These are phyloP conservation scores for Colletotrichum chrysophilum DNA, from an alignment of 2,329 filamentous ascomycete genomes.

Conservation along the genomic window DNA sequence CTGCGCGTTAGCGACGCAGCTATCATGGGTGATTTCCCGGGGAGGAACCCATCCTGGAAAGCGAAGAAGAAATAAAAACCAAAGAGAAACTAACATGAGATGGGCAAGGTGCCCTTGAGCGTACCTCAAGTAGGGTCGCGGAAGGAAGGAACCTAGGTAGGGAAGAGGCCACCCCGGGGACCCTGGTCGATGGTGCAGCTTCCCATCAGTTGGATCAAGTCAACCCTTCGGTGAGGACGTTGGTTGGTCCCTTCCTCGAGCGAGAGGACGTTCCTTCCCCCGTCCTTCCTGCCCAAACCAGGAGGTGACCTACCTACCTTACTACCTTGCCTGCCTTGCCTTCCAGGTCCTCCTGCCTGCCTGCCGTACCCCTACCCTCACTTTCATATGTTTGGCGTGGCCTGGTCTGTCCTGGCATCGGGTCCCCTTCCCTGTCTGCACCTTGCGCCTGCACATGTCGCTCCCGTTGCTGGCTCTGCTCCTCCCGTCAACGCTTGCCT, in stretches of 20 bases:
- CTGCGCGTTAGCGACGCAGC: constrained; percentile 6
- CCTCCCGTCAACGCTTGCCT: neutral
- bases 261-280: neutral
- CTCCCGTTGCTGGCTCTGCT: neutral
- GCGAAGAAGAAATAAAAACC: neutral
- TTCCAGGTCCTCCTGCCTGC: neutral
- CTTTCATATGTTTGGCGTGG: neutral
- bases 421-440: neutral
- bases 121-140: neutral
- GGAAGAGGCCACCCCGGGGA: neutral
- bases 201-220: constrained; percentile 13
- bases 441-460: neutral
- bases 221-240: neutral
- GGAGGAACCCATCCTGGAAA: neutral
- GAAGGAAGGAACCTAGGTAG: neutral
- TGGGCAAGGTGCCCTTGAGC: neutral
- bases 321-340: neutral
- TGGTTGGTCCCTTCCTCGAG: constrained; percentile 1
- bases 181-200: neutral
- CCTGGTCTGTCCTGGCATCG: neutral
- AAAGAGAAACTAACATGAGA: neutral
- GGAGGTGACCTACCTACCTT: neutral
- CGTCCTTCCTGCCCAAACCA: neutral
- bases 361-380: neutral
- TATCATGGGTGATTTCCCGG: constrained; percentile 4